Percentiles rank a stretch among this genome's conserved stretches.
Conservation (phyloP, 768 basidiomycete genomes). For the Russula earlei region DNA sequence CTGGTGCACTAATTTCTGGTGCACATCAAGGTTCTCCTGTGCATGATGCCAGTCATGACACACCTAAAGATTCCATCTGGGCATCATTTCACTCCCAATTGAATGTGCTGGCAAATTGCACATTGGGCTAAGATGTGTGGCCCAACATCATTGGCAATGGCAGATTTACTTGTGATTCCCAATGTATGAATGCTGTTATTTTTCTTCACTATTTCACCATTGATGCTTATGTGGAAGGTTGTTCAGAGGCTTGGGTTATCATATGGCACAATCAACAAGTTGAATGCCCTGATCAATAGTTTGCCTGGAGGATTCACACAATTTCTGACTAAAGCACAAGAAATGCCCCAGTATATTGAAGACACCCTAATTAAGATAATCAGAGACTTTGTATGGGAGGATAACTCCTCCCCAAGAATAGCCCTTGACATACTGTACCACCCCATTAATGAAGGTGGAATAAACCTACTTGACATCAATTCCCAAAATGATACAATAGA, state of each 20-base stretch:
- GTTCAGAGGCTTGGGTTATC: neutral
- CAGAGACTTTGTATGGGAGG: constrained; percentile 20
- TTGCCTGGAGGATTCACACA: neutral
- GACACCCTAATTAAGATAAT: neutral
- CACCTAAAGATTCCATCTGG: neutral
- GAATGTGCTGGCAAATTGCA: neutral
- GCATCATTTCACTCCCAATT: neutral
- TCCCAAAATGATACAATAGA: constrained; percentile 13
- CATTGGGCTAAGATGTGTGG: neutral
- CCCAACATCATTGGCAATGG: neutral
- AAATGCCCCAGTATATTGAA: neutral
- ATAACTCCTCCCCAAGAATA: neutral
- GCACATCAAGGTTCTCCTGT: no score
- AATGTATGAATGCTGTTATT: neutral
- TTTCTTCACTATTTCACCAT: neutral
- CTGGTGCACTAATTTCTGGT: neutral
- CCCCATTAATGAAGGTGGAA: neutral
- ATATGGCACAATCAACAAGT: neutral
- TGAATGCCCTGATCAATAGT: neutral
- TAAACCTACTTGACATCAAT: constrained; percentile 6
- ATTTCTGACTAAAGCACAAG: neutral
- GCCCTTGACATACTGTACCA: neutral
- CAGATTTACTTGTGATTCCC: neutral
- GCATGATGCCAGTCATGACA: neutral
- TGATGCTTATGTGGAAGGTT: neutral